These are phyloP conservation scores for Delonix regia DNA, from an alignment of 306 rosid species.

Conservation along the genomic window DNA sequence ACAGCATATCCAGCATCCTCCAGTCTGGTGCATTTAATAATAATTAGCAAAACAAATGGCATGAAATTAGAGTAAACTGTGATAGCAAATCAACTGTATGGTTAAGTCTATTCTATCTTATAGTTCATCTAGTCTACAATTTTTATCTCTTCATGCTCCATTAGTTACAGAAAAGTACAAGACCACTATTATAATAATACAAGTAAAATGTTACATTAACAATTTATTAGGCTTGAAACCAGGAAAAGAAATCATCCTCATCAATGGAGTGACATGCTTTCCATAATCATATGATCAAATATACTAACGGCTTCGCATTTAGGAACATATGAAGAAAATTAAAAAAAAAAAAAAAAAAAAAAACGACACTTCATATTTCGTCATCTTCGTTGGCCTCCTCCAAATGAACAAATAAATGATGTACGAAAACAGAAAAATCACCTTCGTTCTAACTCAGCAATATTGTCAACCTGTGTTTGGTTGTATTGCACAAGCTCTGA, in stretches of 20 bases:
- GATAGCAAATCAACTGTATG: slow-evolving; percentile 6
- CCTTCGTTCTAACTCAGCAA: slow-evolving; percentile 96
- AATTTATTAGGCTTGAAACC: not conserved
- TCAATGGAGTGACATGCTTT: not conserved
- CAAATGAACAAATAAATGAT: not conserved
- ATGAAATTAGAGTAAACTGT: not conserved
- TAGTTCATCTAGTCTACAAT: slow-evolving; percentile 9
- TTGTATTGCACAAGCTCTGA: slow-evolving; percentile 99
- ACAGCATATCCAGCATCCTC: slow-evolving; percentile 99
- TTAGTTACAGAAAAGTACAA: not conserved
- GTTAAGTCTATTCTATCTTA: slow-evolving; percentile 2
- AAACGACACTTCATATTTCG: not conserved
- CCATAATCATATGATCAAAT: not conserved
- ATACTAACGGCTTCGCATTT: not conserved
- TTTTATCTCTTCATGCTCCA: not conserved
- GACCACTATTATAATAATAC: not conserved
- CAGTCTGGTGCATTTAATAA: slow-evolving; percentile 56
- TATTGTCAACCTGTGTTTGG: slow-evolving; percentile 96
- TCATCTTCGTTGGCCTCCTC: not conserved
- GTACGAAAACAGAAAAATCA: slow-evolving; percentile 23
- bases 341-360: not conserved
- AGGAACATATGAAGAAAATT: not conserved
- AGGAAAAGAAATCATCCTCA: slow-evolving; percentile 15
- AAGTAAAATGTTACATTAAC: not conserved
- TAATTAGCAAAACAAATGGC: not conserved